Evolutionary conservation across 441 rosid genomes (phyloP).

Genomic region (Gossypium trilobum): DNA sequence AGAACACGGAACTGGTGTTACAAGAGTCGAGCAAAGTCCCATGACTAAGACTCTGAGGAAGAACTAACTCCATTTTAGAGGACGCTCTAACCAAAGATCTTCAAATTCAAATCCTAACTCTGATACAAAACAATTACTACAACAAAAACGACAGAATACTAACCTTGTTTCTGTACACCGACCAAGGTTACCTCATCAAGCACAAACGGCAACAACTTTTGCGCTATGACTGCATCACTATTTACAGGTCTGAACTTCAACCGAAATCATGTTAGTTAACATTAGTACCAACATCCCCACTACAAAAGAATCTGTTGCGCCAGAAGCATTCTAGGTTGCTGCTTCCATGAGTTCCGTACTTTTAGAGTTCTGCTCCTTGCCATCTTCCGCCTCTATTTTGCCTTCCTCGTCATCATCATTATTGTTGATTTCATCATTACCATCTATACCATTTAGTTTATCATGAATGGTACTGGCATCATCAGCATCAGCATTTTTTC

Average conservation of each 20-base stretch:
- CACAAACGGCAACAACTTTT: constrained; percentile 20
- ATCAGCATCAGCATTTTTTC: constrained; percentile 17
- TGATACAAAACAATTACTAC: constrained; percentile 16
- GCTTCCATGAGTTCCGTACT: constrained; percentile 34
- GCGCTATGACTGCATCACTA: constrained; percentile 28
- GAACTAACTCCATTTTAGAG: constrained; percentile 1
- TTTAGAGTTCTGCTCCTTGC: constrained; percentile 29
- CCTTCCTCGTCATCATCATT: constrained; percentile 28
- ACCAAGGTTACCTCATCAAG: constrained; percentile 30
- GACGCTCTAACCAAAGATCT: constrained; percentile 16
- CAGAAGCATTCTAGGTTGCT: constrained; percentile 29
- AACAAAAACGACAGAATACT: constrained; percentile 26
- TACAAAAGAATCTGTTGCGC: constrained; percentile 17
- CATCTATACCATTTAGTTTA: constrained; percentile 27
- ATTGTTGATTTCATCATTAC: constrained; percentile 22
- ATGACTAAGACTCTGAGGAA: neutral
- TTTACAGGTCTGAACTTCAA: constrained; percentile 30
- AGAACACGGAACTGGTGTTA: constrained; percentile 13
- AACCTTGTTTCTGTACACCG: constrained; percentile 36
- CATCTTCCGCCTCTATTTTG: constrained; percentile 31
- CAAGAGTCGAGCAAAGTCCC: constrained; percentile 17
- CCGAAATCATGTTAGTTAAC: constrained; percentile 11
- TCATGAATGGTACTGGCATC: constrained; percentile 20
- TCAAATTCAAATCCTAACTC: constrained; percentile 17
- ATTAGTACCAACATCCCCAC: constrained; percentile 21